A percentile compares a stretch with the other conserved stretches of the same genome.
These are phyloP conservation scores for Exsudoporus frostii DNA, from an alignment of 768 basidiomycete species.

Conservation along the genomic window DNA sequence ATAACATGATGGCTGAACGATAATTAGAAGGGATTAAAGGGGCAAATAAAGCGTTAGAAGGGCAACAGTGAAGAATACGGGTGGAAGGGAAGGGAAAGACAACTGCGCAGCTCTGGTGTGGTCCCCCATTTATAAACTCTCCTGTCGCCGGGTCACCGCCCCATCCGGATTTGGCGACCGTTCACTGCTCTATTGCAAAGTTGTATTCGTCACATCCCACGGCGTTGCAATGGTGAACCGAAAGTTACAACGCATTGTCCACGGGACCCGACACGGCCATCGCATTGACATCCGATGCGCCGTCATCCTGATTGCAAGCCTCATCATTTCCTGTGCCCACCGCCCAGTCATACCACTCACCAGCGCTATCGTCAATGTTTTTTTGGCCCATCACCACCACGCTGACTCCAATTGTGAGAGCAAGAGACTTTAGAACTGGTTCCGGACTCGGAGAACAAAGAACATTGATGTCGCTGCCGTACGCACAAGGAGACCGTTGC, in stretches of 20 bases:
- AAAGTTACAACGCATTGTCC: no score
- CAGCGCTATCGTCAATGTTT: background rate
- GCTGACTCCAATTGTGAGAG: no score
- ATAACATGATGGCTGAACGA: slow-evolving; percentile 22
- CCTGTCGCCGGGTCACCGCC: background rate
- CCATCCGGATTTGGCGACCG: background rate
- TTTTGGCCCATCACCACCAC: background rate
- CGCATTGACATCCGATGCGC: no score
- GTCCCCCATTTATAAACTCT: slow-evolving; percentile 15
- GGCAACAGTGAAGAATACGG: background rate
- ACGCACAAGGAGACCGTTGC: no score
- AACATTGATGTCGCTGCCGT: no score
- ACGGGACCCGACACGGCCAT: no score
- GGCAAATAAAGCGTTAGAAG: background rate
- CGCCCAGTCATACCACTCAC: background rate
- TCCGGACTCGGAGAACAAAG: no score
- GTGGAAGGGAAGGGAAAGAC: background rate
- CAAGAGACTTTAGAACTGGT: no score
- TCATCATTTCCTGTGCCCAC: background rate
- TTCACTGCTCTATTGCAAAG: background rate
- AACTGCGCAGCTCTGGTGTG: slow-evolving; percentile 8
- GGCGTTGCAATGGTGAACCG: background rate
- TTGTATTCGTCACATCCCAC: background rate
- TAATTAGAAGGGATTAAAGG: background rate
- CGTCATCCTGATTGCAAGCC: no score